A percentile compares a stretch with the other conserved stretches of the same genome.
These are phyloP conservation scores for Neurospora crassa DNA, from an alignment of 2,329 filamentous ascomycete species.

Conservation along the genomic window DNA sequence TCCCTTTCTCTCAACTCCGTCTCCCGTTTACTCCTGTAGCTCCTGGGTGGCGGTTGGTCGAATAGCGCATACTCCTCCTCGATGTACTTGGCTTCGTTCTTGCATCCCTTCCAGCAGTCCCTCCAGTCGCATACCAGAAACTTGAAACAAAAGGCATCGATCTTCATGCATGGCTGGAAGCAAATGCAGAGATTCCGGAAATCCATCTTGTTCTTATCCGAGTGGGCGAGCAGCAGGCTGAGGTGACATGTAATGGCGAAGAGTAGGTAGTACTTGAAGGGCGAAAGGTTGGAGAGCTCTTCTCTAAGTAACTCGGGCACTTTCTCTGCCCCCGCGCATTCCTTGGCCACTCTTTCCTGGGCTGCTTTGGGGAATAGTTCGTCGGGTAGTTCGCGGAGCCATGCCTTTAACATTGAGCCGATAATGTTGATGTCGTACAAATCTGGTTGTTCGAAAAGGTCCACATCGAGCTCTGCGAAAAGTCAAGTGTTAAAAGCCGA, in stretches of 20 bases:
- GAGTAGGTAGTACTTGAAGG: slow-evolving; percentile 94
- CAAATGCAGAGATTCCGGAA: slow-evolving; percentile 93
- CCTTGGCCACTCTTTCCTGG: slow-evolving; percentile 69
- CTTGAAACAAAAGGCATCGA: slow-evolving; percentile 90
- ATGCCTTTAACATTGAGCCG: slow-evolving; percentile 91
- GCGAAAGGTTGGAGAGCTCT: slow-evolving; percentile 85
- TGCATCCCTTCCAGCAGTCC: slow-evolving; percentile 94
- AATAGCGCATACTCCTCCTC: slow-evolving; percentile 57
- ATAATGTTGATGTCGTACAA: slow-evolving; percentile 96
- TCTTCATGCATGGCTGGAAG: slow-evolving; percentile 94
- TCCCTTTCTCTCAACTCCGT: slow-evolving; percentile 28
- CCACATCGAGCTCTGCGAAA: slow-evolving; percentile 66
- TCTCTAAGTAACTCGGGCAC: slow-evolving; percentile 83
- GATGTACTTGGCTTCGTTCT: slow-evolving; percentile 73
- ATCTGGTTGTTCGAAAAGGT: slow-evolving; percentile 78
- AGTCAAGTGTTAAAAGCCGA: slow-evolving; percentile 12
- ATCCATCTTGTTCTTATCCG: slow-evolving; percentile 97
- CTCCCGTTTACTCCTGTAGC: slow-evolving; percentile 7
- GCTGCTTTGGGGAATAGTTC: slow-evolving; percentile 81
- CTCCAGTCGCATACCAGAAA: slow-evolving; percentile 94
- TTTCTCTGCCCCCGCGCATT: slow-evolving; percentile 68
- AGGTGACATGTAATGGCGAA: slow-evolving; percentile 97
- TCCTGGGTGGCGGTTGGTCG: slow-evolving; percentile 42
- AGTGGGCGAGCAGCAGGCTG: slow-evolving; percentile 80
- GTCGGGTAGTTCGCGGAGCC: slow-evolving; percentile 89